Base-by-base conservation (phyloP, 1,139 yeast species). In the Hansenula lynferdii region DNA sequence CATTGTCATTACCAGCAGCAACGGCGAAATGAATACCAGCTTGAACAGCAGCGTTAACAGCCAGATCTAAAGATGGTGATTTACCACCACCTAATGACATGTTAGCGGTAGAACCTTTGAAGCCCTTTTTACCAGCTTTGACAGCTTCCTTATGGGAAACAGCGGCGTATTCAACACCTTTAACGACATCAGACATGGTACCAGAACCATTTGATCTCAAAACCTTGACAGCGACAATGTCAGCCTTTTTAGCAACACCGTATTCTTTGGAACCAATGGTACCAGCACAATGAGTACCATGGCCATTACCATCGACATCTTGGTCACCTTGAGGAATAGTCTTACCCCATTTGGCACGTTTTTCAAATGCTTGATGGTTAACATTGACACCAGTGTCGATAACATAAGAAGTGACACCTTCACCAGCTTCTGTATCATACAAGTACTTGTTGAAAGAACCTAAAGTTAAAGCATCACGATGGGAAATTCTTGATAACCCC, bases 401-500 rank as follows among this genome's bases (percentile, higher is more conserved):
- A 44, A 90, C 84, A 42, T 69, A 69, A n/a, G 96, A 79, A 33
- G 95, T 87, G 42, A 90, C 96, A 59, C 96, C 97, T 56, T 80
- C 77, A 53, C 97, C 97, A 44, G 86, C 97, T 40, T 78, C 82
- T 49, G 70, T 72, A 57, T 89, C 96, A 64, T 75, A 87, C 48
- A 85, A 67, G 67, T 90, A 90, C 66, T 85, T 84, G 76, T 85
- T 87, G 72, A 84, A 86, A 38, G 87, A 72, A 45, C 85, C 84
- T 50, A 87, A 73, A 44, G 80, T 77, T 57, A 87, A 72, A 24
- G 81, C 73, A 46, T 84, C 77, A 62, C 96, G 83, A 70, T 90
- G 96, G 36, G 96, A 86, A 45, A 90, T 77, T 69, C 98, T 81
- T 35, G 97, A 94, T 53, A 90, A 75, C 55, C 97, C 97, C 97